Base-by-base conservation (phyloP, 768 basidiomycete species). In the Phallus indusiatus region DNA sequence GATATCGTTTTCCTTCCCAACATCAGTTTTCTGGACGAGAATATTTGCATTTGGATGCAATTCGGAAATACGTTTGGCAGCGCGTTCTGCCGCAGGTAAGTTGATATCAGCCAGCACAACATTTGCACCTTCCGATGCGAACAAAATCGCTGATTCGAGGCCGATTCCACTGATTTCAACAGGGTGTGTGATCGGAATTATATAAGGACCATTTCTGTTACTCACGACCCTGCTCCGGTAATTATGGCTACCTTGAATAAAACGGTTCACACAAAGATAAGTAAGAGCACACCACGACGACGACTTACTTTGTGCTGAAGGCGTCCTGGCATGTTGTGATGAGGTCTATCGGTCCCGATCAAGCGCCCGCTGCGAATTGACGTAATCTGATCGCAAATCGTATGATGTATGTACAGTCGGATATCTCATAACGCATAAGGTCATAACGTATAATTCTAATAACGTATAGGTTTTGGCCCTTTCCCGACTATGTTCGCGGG, bases 111-210 rank as follows among this genome's bases (percentile, higher is more conserved):
- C 88, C 48, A 94, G 81, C 48, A 97, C 69, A 61, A 98, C 84
- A 66, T 86, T 82, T n/a, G 93, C 93, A 22, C 95, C 94, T 71
- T 99, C 96, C 62, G 82, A 80, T 1, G 95, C 95, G 70, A 99
- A 99, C 50, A 97, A 80, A 61, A 97, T 78, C n/a, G 93, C 85
- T 0, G 94, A 88, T 74, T 99, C 94, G 52, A 98, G 81, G 24
- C 96, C 96, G 70, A 99, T 96, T 0, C 96, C 96, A 58, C 94
- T 97, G 71, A 47, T 18, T 28, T 55, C 48, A 2, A 59, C 35
- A 46, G 59, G 63, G 64, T 55, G 55, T 63, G 61, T 61, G 14
- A 37, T n/a, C 37, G 35, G 28, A 20, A 37, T n/a, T 47, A 36
- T 21, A 20, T 56, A 47, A 58, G 48, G 24, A 24, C 7, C 53